Evolutionary conservation across 305 asterid genomes (phyloP).

Genomic region (Plantago lanceolata): DNA sequence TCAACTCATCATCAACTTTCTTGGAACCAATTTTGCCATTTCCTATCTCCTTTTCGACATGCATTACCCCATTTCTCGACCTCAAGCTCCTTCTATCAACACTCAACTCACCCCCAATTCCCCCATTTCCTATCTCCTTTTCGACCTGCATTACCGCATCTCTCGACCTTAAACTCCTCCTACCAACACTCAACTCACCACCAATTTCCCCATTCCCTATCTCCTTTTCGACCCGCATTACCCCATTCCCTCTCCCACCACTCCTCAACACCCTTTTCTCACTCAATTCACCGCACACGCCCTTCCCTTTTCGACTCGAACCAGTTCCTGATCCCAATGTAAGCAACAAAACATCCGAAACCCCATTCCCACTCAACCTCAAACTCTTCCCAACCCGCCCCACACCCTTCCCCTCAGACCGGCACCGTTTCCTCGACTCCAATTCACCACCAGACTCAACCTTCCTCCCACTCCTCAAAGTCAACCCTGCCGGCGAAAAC

Average conservation of each 20-base stretch:
- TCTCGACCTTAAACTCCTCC: slow-evolving; percentile 14
- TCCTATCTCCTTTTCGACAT: slow-evolving; percentile 6
- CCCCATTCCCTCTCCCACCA: slow-evolving; percentile 10
- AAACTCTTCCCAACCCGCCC: slow-evolving; percentile 25
- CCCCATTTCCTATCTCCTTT: slow-evolving; percentile 12
- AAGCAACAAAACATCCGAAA: slow-evolving; percentile 21
- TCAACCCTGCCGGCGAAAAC: slow-evolving; percentile 27
- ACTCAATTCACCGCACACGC: slow-evolving; percentile 16
- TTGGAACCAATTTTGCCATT: no score
- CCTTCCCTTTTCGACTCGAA: slow-evolving; percentile 15
- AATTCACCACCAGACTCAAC: neutral
- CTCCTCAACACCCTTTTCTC: slow-evolving; percentile 19
- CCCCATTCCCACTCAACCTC: slow-evolving; percentile 23
- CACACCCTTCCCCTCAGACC: slow-evolving; percentile 23
- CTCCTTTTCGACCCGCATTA: neutral
- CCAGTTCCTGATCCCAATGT: slow-evolving; percentile 26
- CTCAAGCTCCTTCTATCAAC: slow-evolving; percentile 18
- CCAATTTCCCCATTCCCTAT: neutral
- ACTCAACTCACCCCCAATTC: slow-evolving; percentile 14
- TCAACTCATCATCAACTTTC: neutral
- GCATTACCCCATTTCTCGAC: slow-evolving; percentile 7
- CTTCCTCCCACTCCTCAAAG: slow-evolving; percentile 13
- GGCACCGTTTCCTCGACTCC: slow-evolving; percentile 30
- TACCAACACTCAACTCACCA: no score
- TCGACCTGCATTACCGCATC: slow-evolving; percentile 27